Evolutionary conservation across 805 yeast species (phyloP), one percentile per base, ranked within the genome.

Genomic region (Jamesozyma hellenica): DNA sequence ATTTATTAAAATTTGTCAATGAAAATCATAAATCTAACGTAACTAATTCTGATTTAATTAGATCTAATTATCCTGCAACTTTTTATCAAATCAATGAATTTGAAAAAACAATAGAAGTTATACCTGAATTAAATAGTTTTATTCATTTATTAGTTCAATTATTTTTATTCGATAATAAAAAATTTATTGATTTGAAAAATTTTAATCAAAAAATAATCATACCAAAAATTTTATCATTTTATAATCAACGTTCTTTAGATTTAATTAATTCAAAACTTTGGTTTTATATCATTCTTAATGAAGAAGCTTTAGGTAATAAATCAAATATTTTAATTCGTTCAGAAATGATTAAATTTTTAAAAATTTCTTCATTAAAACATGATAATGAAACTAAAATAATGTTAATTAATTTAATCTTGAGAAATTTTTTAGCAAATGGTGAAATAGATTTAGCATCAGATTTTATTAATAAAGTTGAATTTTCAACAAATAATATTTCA

Each of bases 321-420:
- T 32, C 44, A 11, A 45, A 45, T 40, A 39, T 43, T 18, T 21
- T 70, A 36, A 66, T 84, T 39, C 75, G 94, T 58, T 73, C 85
- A 6, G 76, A 72, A 31, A 69, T 90, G 58, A 74, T 86, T 60
- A 64, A 70, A 17, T 85, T 82, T 10, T 70, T 92, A 52, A 78
- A 96, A 64, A 81, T 92, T 4, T 87, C 96, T 3, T 78, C 95
- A 15, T 72, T 92, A 49, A 80, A 95, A 52, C 96, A 90, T 56
- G 96, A 92, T 59, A 72, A 74, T 42, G 98, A 92, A 63, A 86
- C 96, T 0, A 82, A 82, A 42, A 96, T 95, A 4, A 77, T 85
- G 48, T 68, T 88, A 40, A 81, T 86, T 41, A 86, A 95, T n/a
- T 68, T 87, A 48, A 71, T 90, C 46, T 68, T 92, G 56, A 80